Conservation (phyloP, 2,329 filamentous ascomycete genomes). For the Trichoderma pleuroti region DNA sequence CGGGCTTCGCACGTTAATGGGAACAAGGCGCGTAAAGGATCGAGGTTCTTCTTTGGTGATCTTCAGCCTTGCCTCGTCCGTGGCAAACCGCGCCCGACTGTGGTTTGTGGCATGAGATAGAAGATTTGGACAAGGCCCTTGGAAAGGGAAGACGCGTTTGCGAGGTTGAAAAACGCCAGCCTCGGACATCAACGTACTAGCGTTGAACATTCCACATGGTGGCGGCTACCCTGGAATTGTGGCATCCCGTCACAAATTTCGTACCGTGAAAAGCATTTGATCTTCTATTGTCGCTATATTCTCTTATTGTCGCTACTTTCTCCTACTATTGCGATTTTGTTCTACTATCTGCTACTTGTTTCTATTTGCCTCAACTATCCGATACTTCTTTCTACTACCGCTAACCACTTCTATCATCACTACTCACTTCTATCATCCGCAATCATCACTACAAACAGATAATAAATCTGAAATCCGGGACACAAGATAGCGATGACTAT, state of each 20-base stretch:
- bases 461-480: too few relatives aligned
- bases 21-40: constrained; percentile 28
- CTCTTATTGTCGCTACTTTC: background rate
- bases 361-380: background rate
- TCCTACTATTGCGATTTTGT: background rate
- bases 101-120: too few relatives aligned
- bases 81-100: background rate
- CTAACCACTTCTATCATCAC: too few relatives aligned
- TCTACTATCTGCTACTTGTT: background rate
- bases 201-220: background rate
- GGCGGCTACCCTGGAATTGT: background rate
- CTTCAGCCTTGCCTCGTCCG: constrained; percentile 13
- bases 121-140: too few relatives aligned
- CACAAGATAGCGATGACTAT: too few relatives aligned
- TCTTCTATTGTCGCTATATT: background rate
- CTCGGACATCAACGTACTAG: too few relatives aligned
- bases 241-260: background rate
- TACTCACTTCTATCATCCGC: too few relatives aligned
- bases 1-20: constrained; percentile 24
- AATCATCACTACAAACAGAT: too few relatives aligned
- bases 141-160: background rate
- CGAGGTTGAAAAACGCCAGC: too few relatives aligned
- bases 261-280: background rate
- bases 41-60: constrained; percentile 29
- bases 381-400: background rate